Conservation (phyloP, 352 stramenopile species). For the Phytophthora capsici region DNA sequence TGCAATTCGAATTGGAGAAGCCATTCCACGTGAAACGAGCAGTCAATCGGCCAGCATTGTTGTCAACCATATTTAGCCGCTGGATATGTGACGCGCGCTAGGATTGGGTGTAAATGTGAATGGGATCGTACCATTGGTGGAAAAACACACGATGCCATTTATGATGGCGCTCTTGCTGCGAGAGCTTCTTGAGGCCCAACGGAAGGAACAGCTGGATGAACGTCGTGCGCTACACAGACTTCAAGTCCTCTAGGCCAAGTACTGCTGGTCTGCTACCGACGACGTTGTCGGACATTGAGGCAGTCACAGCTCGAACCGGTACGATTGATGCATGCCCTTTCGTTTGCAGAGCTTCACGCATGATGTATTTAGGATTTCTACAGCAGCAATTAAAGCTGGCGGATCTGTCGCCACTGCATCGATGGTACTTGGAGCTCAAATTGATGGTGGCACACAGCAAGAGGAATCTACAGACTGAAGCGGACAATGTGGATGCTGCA, state of each 20-base stretch:
- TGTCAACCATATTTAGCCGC: conserved; percentile 13
- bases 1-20: conserved; percentile 3
- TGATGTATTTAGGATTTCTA: conserved; percentile 48
- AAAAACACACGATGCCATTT: not conserved
- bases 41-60: not conserved
- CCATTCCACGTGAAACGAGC: not conserved
- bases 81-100: too few relatives aligned
- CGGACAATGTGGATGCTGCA: conserved; percentile 11
- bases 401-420: conserved; percentile 39
- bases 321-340: not conserved
- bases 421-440: conserved; percentile 54
- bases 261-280: conserved; percentile 2
- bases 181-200: conserved; percentile 9
- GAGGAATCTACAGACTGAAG: not conserved
- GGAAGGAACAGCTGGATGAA: conserved; percentile 18
- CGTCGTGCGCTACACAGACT: conserved; percentile 16
- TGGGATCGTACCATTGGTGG: not conserved
- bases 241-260: not conserved
- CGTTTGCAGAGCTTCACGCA: not conserved
- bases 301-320: conserved; percentile 39
- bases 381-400: conserved; percentile 33
- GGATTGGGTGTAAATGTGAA: conserved; percentile 22
- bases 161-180: too few relatives aligned
- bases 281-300: conserved; percentile 28
- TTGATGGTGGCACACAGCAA: conserved; percentile 30